Conservation (phyloP, 2,329 filamentous ascomycete genomes). For the Apiospora malaysiana region DNA sequence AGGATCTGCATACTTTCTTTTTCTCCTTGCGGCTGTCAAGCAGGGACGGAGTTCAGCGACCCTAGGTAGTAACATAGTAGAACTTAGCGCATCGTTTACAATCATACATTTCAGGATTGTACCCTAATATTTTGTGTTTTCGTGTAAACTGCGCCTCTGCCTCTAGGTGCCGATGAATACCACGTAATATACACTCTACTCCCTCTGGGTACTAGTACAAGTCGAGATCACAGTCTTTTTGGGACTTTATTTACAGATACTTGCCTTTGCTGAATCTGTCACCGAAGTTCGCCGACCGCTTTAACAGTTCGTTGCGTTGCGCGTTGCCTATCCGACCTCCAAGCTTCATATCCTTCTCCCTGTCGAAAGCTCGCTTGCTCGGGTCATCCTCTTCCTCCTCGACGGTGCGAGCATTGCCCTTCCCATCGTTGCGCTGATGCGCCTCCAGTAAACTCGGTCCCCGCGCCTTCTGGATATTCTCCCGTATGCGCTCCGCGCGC, state of each 20-base stretch:
- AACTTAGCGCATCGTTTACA: slow-evolving; percentile 15
- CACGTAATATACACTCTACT: not conserved
- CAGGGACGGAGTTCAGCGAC: slow-evolving; percentile 14
- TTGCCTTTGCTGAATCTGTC: slow-evolving; percentile 82
- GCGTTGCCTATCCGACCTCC: slow-evolving; percentile 73
- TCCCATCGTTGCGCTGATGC: slow-evolving; percentile 48
- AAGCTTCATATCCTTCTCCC: slow-evolving; percentile 90
- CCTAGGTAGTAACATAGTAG: slow-evolving; percentile 16
- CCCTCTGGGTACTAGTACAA: not conserved
- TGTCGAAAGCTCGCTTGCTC: slow-evolving; percentile 85
- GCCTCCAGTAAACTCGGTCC: slow-evolving; percentile 66
- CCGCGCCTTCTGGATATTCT: slow-evolving; percentile 59
- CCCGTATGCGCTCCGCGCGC: slow-evolving; percentile 52
- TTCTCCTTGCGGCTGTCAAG: slow-evolving; percentile 12
- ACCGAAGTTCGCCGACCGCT: slow-evolving; percentile 80
- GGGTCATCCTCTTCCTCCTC: slow-evolving; percentile 85
- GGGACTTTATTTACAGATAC: slow-evolving; percentile 52
- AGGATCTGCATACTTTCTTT: slow-evolving; percentile 10
- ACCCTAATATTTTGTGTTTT: not conserved
- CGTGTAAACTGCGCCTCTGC: too few relatives aligned
- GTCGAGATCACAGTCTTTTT: not conserved
- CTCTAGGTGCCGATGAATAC: too few relatives aligned
- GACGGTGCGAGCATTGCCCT: slow-evolving; percentile 35
- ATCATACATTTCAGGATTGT: not conserved
- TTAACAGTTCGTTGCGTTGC: slow-evolving; percentile 80